Percentiles rank a stretch among this genome's conserved stretches.
phyloP scores from a whole-genome alignment of 2,329 filamentous ascomycete species.

The Aspergillus fumigatiaffinis region DNA sequence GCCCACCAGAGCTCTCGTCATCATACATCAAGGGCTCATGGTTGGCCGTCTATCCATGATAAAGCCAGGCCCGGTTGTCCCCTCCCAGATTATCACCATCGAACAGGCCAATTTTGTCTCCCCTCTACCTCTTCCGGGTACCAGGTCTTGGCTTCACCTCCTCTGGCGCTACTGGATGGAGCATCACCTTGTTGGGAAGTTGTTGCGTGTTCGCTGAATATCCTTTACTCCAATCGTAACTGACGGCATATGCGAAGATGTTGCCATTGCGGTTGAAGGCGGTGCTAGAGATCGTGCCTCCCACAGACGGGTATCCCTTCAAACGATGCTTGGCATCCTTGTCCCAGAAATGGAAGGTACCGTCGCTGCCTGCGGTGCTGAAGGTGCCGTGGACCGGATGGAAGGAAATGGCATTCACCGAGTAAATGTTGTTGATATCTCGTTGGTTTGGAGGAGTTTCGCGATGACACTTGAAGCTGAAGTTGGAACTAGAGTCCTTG shows the following conservation, averaged over 20 bases:
- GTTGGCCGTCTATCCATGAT: background rate
- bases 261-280: constrained; percentile 84
- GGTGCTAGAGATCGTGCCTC: constrained; percentile 83
- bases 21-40: background rate
- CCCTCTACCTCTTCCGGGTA: constrained; percentile 39
- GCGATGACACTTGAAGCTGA: constrained; percentile 98
- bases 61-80: background rate
- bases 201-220: constrained; percentile 76
- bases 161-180: constrained; percentile 69
- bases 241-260: constrained; percentile 84
- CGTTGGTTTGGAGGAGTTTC: constrained; percentile 61
- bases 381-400: constrained; percentile 97
- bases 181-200: constrained; percentile 72
- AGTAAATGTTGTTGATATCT: constrained; percentile 83
- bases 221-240: constrained; percentile 98
- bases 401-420: constrained; percentile 96
- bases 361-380: constrained; percentile 90
- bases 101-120: background rate
- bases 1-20: background rate
- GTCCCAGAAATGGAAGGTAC: constrained; percentile 78
- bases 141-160: constrained; percentile 57
- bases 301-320: constrained; percentile 81
- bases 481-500: constrained; percentile 86
- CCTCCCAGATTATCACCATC: background rate
- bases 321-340: constrained; percentile 84